Evolutionary conservation across 345 rosid species (phyloP).

Genomic region (Erucastrum elatum): DNA sequence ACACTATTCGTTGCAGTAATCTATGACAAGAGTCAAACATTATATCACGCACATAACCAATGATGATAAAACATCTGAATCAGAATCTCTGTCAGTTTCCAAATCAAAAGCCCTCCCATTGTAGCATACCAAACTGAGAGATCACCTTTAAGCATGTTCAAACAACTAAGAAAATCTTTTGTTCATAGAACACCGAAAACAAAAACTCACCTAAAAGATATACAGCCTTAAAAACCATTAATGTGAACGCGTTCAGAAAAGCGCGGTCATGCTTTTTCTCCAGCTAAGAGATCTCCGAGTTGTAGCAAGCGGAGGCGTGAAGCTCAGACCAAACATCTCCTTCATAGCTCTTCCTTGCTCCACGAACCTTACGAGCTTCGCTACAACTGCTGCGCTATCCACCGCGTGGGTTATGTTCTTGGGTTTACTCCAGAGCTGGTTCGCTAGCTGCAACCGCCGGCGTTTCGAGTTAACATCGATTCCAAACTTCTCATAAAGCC

Average conservation of each 20-base stretch:
- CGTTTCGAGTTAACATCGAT: conserved; percentile 67
- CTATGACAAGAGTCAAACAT: background rate
- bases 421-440: conserved; percentile 64
- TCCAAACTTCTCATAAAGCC: conserved; percentile 75
- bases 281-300: conserved; percentile 63
- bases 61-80: background rate
- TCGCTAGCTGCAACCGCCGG: conserved; percentile 75
- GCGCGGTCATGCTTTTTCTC: conserved; percentile 66
- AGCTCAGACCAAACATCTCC: conserved; percentile 91
- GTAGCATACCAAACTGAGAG: background rate
- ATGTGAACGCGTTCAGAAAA: conserved; percentile 35
- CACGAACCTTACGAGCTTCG: conserved; percentile 75
- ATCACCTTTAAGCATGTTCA: background rate
- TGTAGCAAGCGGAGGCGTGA: conserved; percentile 54
- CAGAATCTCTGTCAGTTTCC: background rate
- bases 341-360: conserved; percentile 80
- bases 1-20: background rate
- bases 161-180: background rate
- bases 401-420: conserved; percentile 53
- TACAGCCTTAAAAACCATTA: background rate
- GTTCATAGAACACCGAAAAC: conserved; percentile 20
- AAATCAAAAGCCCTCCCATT: background rate
- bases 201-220: conserved; percentile 17
- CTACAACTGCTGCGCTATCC: conserved; percentile 78
- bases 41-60: background rate